Base-by-base conservation (phyloP, 495 filamentous ascomycete species). In the Penicillium macrosclerotiorum region DNA sequence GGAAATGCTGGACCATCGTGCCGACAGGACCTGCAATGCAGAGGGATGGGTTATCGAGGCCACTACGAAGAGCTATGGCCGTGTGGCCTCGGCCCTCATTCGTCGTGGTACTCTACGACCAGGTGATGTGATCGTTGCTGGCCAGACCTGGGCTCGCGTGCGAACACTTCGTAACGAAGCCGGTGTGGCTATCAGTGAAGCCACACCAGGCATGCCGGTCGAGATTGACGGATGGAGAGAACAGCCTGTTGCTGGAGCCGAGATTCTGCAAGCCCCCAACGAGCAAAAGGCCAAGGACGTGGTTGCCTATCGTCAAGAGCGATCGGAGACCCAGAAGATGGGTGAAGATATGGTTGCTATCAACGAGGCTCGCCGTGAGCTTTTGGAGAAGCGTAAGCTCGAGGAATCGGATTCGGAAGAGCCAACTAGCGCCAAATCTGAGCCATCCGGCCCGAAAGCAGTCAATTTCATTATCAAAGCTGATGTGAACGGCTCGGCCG, bases 11-110 rank as follows among this genome's bases (percentile, higher is more conserved):
- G 93, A 99, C 53, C 84, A 91, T 51, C 83, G 93, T 38, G 88
- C 90, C 31, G 88, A 95, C 60, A 62, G 63, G 3, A 74, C 83
- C 33, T 88, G 91, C 14, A 79, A 76, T 48, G 88, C 81, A 7
- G 94, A 99, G 68, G 94, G 94, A 8, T 96, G 91, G 90, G 78
- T 97, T 1, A 76, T 99, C 6, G 94, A 99, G 68, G 89, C 85
- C n/a, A 86, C 83, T 18, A 90, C 92, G 22, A 95, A 94, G 68
- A 81, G 79, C 19, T 82, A 85, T 41, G 93, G 94, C 5, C 86
- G 88, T 43, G 85, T 90, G 18, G 91, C 94, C 19, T 96, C 94
- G 1, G 80, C 94, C 3, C 81, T 99, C 2, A 83, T 99, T 34
- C 83, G 88, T 45, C 80, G 89, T 18, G 94, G 94, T 27, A 96